Conservation (phyloP, 164 flowering plant genomes). For the Euptelea pleiosperma region DNA sequence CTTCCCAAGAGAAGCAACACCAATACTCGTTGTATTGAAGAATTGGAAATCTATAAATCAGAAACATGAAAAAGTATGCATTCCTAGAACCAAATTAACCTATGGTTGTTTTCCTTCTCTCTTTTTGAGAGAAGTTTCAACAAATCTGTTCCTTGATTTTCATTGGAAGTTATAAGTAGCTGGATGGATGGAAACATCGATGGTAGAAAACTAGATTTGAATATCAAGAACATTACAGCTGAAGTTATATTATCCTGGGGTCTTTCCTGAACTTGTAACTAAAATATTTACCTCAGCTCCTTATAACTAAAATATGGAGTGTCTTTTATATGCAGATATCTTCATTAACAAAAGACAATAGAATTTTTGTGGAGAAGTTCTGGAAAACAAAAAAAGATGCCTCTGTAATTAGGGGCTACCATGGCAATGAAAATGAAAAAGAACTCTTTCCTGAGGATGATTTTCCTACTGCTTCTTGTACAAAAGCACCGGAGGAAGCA, state of each 20-base stretch:
- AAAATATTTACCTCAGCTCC: not conserved
- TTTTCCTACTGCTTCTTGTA: conserved; percentile 14
- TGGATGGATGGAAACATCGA: no score
- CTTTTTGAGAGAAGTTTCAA: no score
- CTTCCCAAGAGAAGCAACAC: no score
- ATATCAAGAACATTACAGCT: not conserved
- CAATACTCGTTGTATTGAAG: no score
- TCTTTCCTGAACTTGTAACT: no score
- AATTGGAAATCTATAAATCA: no score
- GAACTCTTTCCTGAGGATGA: conserved; percentile 21
- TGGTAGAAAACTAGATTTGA: no score
- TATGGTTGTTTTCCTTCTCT: no score
- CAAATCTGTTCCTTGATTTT: no score
- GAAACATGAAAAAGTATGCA: no score
- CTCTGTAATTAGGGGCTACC: conserved; percentile 1
- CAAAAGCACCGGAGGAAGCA: conserved; percentile 28
- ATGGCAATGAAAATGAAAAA: conserved; percentile 15
- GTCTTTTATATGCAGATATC: conserved; percentile 52
- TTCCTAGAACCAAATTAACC: no score
- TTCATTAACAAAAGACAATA: conserved; percentile 44
- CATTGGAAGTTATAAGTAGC: no score
- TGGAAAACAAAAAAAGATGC: conserved; percentile 15
- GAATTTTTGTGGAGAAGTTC: conserved; percentile 29
- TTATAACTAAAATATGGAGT: conserved; percentile 5
- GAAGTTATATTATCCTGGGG: not conserved